Conservation (phyloP, 345 rosid species). For the Eutrema heterophyllum region DNA sequence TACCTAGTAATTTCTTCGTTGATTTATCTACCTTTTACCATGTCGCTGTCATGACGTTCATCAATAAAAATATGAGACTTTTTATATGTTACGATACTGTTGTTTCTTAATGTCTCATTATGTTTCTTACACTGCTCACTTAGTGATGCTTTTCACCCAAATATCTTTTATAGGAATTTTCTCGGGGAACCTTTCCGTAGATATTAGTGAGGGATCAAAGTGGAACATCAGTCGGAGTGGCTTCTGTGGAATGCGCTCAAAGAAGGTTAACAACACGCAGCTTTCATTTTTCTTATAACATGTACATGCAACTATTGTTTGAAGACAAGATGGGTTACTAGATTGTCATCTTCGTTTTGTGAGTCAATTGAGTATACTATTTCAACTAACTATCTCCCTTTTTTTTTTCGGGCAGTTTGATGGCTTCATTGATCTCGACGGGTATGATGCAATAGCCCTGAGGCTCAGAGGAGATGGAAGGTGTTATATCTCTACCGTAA, state of each 20-base stretch:
- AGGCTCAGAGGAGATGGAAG: constrained; percentile 94
- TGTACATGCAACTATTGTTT: background rate
- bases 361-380: background rate
- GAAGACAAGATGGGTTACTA: background rate
- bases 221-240: constrained; percentile 87
- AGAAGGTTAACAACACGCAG: constrained; percentile 48
- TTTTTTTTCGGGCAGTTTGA: constrained; percentile 53
- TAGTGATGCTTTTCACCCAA: background rate
- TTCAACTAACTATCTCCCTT: background rate
- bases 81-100: background rate
- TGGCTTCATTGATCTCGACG: constrained; percentile 85
- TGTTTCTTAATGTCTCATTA: background rate
- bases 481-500: constrained; percentile 88
- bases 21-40: background rate
- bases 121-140: background rate
- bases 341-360: background rate
- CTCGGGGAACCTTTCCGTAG: constrained; percentile 80
- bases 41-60: background rate
- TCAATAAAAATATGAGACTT: background rate
- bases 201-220: constrained; percentile 59
- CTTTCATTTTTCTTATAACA: background rate
- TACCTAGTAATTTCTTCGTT: background rate
- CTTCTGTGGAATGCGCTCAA: constrained; percentile 96
- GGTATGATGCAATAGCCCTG: constrained; percentile 81
- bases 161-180: constrained; percentile 50